phyloP scores from a whole-genome alignment of 306 rosid genomes.

The Pyrus betulifolia region DNA sequence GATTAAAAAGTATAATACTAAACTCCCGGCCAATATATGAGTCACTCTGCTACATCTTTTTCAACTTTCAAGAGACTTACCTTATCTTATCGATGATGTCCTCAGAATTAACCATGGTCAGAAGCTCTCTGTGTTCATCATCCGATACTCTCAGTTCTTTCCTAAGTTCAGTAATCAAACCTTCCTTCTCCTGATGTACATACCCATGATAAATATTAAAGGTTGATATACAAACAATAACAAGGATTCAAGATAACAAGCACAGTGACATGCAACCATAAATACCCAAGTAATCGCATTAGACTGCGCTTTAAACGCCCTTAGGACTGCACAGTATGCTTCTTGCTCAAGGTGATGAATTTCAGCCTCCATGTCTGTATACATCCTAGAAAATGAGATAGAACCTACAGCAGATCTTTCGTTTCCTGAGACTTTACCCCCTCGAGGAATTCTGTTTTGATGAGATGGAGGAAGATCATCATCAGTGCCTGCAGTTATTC shows the following conservation, averaged over 20 bases:
- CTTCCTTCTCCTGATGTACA: conserved; percentile 80
- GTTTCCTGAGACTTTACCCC: conserved; percentile 31
- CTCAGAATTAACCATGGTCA: conserved; percentile 74
- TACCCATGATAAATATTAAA: conserved; percentile 5
- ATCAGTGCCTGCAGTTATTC: conserved; percentile 44
- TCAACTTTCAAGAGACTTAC: conserved; percentile 27
- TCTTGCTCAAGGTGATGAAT: conserved; percentile 93
- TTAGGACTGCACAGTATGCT: conserved; percentile 86
- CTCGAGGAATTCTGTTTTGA: conserved; percentile 53
- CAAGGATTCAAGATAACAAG: not conserved
- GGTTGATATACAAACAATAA: conserved; percentile 3
- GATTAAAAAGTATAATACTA: conserved; percentile 8
- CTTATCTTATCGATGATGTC: conserved; percentile 74
- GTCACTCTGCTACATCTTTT: not conserved
- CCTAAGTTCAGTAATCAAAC: conserved; percentile 94
- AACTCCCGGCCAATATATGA: not conserved
- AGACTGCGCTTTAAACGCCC: conserved; percentile 96
- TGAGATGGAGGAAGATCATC: conserved; percentile 54
- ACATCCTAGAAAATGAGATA: conserved; percentile 36
- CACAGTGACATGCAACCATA: not conserved
- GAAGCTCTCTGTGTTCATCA: conserved; percentile 90
- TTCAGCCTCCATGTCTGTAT: conserved; percentile 75
- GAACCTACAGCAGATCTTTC: conserved; percentile 53
- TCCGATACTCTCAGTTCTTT: conserved; percentile 97
- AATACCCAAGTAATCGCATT: conserved; percentile 93